These are phyloP conservation scores for Phylloporus sp. DNA, from an alignment of 768 basidiomycete species.

Conservation along the genomic window DNA sequence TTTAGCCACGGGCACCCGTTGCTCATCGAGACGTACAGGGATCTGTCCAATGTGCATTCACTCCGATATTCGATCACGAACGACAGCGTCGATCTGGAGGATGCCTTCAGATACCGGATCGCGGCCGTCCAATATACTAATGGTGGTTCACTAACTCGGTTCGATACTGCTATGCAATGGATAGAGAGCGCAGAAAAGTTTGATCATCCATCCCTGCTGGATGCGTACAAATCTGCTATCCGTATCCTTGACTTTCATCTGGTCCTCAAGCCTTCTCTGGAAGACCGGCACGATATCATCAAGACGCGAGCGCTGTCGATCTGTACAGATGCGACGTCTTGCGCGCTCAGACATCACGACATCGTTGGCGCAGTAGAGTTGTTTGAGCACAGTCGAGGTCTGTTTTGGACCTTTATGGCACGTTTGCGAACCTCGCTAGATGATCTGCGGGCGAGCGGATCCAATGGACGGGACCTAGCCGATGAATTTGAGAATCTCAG, in stretches of 20 bases:
- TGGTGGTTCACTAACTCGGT: conserved; percentile 15
- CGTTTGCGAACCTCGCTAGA: conserved; percentile 26
- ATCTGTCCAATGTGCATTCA: conserved; percentile 11
- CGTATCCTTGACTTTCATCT: conserved; percentile 18
- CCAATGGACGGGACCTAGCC: conserved; percentile 10
- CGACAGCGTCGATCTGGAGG: conserved; percentile 17
- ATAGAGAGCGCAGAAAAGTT: conserved; percentile 17
- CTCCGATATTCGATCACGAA: conserved; percentile 10
- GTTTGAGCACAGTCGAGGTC: conserved; percentile 29
- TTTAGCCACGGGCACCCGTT: conserved; percentile 7
- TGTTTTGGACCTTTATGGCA: conserved; percentile 24
- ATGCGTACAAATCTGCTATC: conserved; percentile 20
- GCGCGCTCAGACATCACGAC: conserved; percentile 19
- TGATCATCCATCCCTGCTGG: conserved; percentile 14
- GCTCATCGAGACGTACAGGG: conserved; percentile 9
- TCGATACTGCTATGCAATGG: conserved; percentile 23
- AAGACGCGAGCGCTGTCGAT: conserved; percentile 9
- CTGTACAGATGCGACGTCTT: conserved; percentile 25
- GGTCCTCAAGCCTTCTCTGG: conserved; percentile 13
- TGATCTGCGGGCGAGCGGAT: conserved; percentile 12
- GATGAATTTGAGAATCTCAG: conserved; percentile 17
- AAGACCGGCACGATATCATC: conserved; percentile 15
- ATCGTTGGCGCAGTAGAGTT: conserved; percentile 31
- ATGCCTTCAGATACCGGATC: conserved; percentile 18
- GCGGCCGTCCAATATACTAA: conserved; percentile 14